Evolutionary conservation across 305 asterid species (phyloP), one percentile per base, ranked within the genome.

Genomic region (Rubia tinctorum): DNA sequence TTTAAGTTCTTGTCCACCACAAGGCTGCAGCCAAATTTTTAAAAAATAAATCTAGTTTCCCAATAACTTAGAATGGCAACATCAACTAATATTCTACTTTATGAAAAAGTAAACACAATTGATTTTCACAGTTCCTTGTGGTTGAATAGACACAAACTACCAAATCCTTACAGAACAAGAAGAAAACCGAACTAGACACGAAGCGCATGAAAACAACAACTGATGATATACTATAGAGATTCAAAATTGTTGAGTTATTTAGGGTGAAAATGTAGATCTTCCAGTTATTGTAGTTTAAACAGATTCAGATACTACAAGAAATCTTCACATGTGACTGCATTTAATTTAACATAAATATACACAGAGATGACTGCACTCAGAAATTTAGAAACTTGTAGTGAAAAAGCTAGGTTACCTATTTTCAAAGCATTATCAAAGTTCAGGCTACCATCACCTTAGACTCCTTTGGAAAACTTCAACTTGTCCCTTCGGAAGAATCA

Each of bases 401-500:
- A 40, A 68, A 27, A 80, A 59, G 8, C 60, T 53, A 66, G 15
- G 65, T 64, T 49, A 47, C 80, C 82, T 71, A 75, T 55, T 64
- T 49, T 76, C 68, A 78, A 56, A 17, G 72, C 82, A 1, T 64
- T 66, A 34, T 71, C 76, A 20, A 42, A 7, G 44, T 40, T 63
- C 67, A 71, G 22, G 59, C 17, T 44, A 49, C 56, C 78, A 42
- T 66, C 72, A 14, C 23, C n/a, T 23, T 66, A 58, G 25, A 73
- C 43, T 74, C 73, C 55, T 81, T 69, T 15, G 40, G 74, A 73
- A 80, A 68, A 75, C 86, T 87, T 76, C 89, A 95, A 68, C 80
- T 76, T 22, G 90, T 79, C 69, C 87, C 88, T 73, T 75, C 80
- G 53, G 83, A 76, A 66, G 88, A 79, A 71, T 82, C 71, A 23